Evolutionary conservation across 2,329 filamentous ascomycete genomes (phyloP).

Genomic region (Hypoxylon sp.): DNA sequence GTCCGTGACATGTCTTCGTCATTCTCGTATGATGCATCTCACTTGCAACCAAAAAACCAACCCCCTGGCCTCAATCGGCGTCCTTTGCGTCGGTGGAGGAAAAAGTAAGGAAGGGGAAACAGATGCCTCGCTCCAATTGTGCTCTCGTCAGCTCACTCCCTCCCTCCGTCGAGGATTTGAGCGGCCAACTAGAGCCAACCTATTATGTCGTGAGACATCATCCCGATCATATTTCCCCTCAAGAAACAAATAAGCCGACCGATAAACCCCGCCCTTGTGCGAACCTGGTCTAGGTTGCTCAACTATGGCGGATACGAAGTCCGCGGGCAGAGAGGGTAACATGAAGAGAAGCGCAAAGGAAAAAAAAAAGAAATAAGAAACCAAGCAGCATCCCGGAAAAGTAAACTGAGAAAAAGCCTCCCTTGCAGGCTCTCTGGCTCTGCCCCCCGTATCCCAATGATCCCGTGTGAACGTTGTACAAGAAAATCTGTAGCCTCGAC

Average conservation of each 20-base stretch:
- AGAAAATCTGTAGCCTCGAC: conserved; percentile 46
- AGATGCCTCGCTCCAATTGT: conserved; percentile 29
- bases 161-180: conserved; percentile 25
- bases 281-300: conserved; percentile 27
- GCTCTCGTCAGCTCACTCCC: conserved; percentile 40
- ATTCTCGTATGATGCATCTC: conserved; percentile 46
- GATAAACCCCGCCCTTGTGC: conserved; percentile 34
- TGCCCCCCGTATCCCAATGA: conserved; percentile 35
- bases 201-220: conserved; percentile 51
- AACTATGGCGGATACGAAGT: conserved; percentile 25
- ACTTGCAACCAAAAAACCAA: conserved; percentile 24
- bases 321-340: conserved; percentile 18
- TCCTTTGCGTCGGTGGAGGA: conserved; percentile 25
- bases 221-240: conserved; percentile 45
- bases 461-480: conserved; percentile 51
- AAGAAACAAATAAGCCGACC: conserved; percentile 35
- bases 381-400: conserved; percentile 26
- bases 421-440: conserved; percentile 39
- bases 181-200: conserved; percentile 31
- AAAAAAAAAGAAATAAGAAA: too few relatives aligned
- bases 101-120: conserved; percentile 31
- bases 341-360: conserved; percentile 27
- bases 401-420: conserved; percentile 35
- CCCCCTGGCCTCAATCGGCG: conserved; percentile 21
- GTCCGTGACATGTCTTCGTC: conserved; percentile 44